phyloP scores from a whole-genome alignment of 2,329 filamentous ascomycete species.

The Aspergillus unguis region DNA sequence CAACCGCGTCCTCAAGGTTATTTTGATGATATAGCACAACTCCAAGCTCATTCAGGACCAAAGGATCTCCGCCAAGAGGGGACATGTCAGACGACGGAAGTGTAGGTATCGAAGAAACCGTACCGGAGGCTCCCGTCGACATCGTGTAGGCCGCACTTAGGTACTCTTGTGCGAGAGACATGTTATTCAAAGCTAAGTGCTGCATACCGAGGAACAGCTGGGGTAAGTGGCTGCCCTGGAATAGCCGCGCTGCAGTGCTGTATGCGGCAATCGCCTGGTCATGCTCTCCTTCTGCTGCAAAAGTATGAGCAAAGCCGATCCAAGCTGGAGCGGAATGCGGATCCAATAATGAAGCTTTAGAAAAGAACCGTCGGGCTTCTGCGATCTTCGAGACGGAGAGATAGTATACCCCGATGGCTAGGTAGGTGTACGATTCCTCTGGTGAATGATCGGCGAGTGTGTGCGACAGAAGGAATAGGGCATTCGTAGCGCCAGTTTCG shows the following conservation, averaged over 20 bases:
- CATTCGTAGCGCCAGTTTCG: slow-evolving; percentile 80
- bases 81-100: slow-evolving; percentile 22
- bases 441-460: slow-evolving; percentile 89
- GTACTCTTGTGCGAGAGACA: slow-evolving; percentile 90
- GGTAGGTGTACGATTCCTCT: slow-evolving; percentile 85
- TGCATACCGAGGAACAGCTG: slow-evolving; percentile 98
- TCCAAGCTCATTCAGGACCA: slow-evolving; percentile 92
- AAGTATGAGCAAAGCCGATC: slow-evolving; percentile 98
- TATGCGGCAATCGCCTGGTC: slow-evolving; percentile 98
- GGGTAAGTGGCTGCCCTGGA: slow-evolving; percentile 94
- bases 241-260: slow-evolving; percentile 87
- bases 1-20: slow-evolving; percentile 68
- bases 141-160: slow-evolving; percentile 78
- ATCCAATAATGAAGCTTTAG: slow-evolving; percentile 95
- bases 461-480: slow-evolving; percentile 87
- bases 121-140: slow-evolving; percentile 41
- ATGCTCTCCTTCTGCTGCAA: slow-evolving; percentile 94
- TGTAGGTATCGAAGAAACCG: slow-evolving; percentile 24
- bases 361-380: slow-evolving; percentile 92
- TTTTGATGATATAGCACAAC: slow-evolving; percentile 94
- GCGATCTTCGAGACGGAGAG: slow-evolving; percentile 83
- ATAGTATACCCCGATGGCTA: slow-evolving; percentile 95
- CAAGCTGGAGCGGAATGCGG: slow-evolving; percentile 95
- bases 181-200: slow-evolving; percentile 92
- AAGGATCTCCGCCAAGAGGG: slow-evolving; percentile 60